Percentiles rank a stretch among this genome's conserved stretches.
Conservation (phyloP, 1,139 yeast genomes). For the Protomyces arabidopsidicola region DNA sequence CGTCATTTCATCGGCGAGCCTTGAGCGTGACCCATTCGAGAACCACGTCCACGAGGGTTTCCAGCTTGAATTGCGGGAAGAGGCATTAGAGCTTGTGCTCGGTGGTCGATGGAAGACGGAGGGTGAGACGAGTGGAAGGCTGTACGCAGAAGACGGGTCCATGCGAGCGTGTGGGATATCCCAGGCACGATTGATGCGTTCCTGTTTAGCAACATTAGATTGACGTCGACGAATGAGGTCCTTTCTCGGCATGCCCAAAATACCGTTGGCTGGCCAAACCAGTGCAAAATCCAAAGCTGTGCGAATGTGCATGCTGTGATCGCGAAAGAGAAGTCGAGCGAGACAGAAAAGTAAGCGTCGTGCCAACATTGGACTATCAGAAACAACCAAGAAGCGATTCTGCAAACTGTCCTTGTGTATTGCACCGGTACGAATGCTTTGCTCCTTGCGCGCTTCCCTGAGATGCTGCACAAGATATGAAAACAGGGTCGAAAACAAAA, state of each 20-base stretch:
- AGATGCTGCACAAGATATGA: background rate
- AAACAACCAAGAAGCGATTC: conserved; percentile 9
- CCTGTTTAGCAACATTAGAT: conserved; percentile 13
- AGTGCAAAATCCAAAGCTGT: conserved; percentile 14
- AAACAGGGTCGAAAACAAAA: conserved; percentile 14
- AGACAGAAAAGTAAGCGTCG: conserved; percentile 17
- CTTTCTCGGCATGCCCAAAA: conserved; percentile 7
- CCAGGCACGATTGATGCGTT: conserved; percentile 8
- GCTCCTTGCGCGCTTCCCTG: background rate
- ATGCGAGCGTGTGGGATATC: conserved; percentile 18
- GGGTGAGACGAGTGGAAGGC: conserved; percentile 13
- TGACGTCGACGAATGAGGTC: conserved; percentile 7
- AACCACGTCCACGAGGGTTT: conserved; percentile 27
- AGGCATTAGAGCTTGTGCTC: conserved; percentile 15
- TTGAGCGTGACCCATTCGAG: conserved; percentile 14
- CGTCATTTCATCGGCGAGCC: background rate
- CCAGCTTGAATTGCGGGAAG: conserved; percentile 22
- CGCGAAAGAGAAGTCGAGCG: conserved; percentile 19
- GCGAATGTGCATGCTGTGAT: conserved; percentile 8
- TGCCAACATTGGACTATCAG: conserved; percentile 13
- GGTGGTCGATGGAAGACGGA: conserved; percentile 16
- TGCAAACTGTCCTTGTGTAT: conserved; percentile 4
- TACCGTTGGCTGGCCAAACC: conserved; percentile 24
- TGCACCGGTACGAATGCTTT: background rate
- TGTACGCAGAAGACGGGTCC: background rate